Evolutionary conservation across 768 basidiomycete genomes (phyloP).

Genomic region (Royoungia palumana): DNA sequence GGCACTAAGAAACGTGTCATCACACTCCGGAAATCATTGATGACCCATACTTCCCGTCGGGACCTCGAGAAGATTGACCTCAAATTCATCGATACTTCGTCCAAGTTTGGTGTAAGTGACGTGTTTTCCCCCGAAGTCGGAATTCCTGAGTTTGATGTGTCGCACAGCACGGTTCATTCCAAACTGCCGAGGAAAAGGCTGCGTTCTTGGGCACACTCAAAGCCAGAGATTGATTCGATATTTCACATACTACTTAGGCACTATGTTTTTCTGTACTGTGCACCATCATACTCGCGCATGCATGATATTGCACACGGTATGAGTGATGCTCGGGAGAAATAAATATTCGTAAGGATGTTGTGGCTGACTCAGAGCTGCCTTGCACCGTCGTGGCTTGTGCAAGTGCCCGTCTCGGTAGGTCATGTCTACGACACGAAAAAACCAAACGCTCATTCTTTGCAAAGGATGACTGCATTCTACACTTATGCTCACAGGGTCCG

Average conservation of each 20-base stretch:
- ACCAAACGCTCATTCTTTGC: slow-evolving; percentile 7
- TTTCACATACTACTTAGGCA: slow-evolving; percentile 38
- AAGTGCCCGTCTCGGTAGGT: slow-evolving; percentile 47
- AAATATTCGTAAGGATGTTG: background rate
- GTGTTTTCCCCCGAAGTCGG: background rate
- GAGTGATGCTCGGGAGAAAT: background rate
- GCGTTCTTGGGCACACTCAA: slow-evolving; percentile 94
- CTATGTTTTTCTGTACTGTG: slow-evolving; percentile 33
- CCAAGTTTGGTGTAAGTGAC: slow-evolving; percentile 86
- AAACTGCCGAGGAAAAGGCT: slow-evolving; percentile 94
- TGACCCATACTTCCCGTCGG: slow-evolving; percentile 92
- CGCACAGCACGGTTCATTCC: slow-evolving; percentile 88
- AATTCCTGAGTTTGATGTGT: slow-evolving; percentile 3
- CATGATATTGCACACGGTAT: background rate
- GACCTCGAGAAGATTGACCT: slow-evolving; percentile 97
- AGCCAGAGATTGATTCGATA: slow-evolving; percentile 60
- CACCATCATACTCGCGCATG: slow-evolving; percentile 27
- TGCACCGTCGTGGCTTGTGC: slow-evolving; percentile 9
- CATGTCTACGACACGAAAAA: background rate
- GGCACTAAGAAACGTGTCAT: slow-evolving; percentile 98
- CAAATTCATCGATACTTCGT: slow-evolving; percentile 98
- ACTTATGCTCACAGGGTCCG: slow-evolving; percentile 86
- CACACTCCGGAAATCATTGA: slow-evolving; percentile 94
- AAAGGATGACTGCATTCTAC: slow-evolving; percentile 68
- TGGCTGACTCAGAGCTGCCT: background rate